Base-by-base conservation (phyloP, 169 alveolate genomes). In the Plasmodium fragile region DNA sequence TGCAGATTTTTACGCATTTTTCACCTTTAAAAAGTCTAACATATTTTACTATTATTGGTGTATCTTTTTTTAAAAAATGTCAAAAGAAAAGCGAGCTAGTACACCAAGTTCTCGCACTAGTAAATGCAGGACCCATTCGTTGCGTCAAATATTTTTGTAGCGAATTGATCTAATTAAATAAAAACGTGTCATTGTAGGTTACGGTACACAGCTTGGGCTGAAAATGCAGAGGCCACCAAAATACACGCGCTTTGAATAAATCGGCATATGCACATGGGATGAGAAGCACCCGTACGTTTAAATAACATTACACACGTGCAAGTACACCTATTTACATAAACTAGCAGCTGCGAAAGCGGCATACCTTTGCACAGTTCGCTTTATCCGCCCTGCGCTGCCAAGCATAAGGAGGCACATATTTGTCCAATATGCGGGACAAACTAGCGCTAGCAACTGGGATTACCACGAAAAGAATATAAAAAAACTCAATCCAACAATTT, bases 121-220 rank as follows among this genome's bases (percentile, higher is more conserved):
- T 49, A 16, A 49, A 49, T 49, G 22, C 3, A 8, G 22, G 22
- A 49, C 75, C 30, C n/a, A 65, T 65, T 65, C 75, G 0, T 8
- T 22, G 36, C 41, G 13, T 65, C 6, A 65, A 22, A 65, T 28
- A 25, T 22, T 5, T 65, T 65, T 25, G 75, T 13, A 65, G 75
- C 36, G 75, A 65, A 65, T 65, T 65, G 36, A 65, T 65, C 75
- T 65, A 65, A 65, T 65, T 65, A 65, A 65, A 65, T 18, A 65
- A 22, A 65, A 22, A 65, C 11, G 18, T 22, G 16, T 65, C 41
- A 65, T 65, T 28, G 75, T 25, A 65, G 36, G 75, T 65, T 65
- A 25, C 25, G 75, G 30, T 8, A 65, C 16, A 65, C 36, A 65
- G 36, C 32, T 16, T 22, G 75, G 75, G 75, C 2, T 25, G 41